Evolutionary conservation across 306 rosid species (phyloP), one percentile per base, ranked within the genome.

Genomic region (Rosa persica): DNA sequence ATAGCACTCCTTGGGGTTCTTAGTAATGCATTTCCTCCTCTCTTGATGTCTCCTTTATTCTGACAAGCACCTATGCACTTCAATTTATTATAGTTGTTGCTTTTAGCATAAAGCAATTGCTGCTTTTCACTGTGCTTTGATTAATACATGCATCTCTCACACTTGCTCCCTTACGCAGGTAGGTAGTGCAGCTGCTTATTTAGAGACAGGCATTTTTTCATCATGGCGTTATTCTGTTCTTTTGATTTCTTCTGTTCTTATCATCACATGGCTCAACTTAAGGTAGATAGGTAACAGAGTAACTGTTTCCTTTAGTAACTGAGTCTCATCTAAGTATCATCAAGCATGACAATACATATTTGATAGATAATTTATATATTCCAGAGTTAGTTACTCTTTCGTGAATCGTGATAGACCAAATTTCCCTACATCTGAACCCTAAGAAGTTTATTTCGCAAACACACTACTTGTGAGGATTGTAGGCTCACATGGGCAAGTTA

Each of bases 231-330:
- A 83, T 84, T 79, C 84, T 76, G 17, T 82, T 58, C 90, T 94
- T 76, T 80, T 92, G 84, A 84, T 88, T 79, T 89, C 97, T 66
- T 92, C 98, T 0, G 87, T 89, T 88, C 92, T 92, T 77, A 84
- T 90, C 57, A 94, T 94, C 83, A 85, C 93, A 55, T 94, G 97
- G 98, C 96, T 94, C 70, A 94, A 92, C 81, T 87, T 92, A 85
- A 94, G 95, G 94, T 30, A 30, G 2, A 3, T 30, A 30, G 36
- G 36, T 85, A 65, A 57, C 13, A 12, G 0, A 6, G 1, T 20
- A 3, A 72, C 7, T 47, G 23, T 42, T 57, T 6, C 67, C 6
- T 5, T 0, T 6, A 25, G 15, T 44, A 48, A 20, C 36, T 71
- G 1, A 58, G 36, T 12, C 38, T 61, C 3, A 5, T 11, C 8